These are phyloP conservation scores for Penicillium sp. DNA, from an alignment of 2,329 filamentous ascomycete species.

Conservation along the genomic window DNA sequence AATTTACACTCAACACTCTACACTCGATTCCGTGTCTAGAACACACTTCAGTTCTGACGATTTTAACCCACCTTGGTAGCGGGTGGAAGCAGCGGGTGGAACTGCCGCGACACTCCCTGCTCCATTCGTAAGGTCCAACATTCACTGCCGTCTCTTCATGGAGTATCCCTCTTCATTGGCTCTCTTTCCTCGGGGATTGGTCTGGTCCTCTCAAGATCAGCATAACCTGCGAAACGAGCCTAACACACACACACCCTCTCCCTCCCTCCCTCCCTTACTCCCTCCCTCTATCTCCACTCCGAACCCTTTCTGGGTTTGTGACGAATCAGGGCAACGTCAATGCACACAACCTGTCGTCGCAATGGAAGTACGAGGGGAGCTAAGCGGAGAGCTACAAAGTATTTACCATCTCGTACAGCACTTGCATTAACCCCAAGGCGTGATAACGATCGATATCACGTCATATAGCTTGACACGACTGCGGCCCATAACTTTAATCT, in stretches of 20 bases:
- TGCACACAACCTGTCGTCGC: neutral
- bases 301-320: neutral
- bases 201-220: neutral
- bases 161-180: neutral
- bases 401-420: neutral
- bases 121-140: slow-evolving; percentile 16
- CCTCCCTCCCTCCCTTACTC: too few species aligned
- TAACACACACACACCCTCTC: too few species aligned
- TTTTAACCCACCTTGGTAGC: neutral
- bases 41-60: neutral
- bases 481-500: slow-evolving; percentile 16
- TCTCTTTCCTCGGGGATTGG: neutral
- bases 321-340: neutral
- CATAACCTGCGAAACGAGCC: neutral
- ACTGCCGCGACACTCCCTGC: slow-evolving; percentile 14
- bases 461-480: slow-evolving; percentile 35
- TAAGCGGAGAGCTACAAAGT: neutral
- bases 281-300: neutral
- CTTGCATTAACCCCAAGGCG: slow-evolving; percentile 16
- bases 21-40: neutral
- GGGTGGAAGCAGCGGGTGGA: slow-evolving; percentile 2
- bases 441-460: slow-evolving; percentile 40
- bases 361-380: neutral
- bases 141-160: neutral
- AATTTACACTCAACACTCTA: neutral